Percentiles rank a stretch among this genome's conserved stretches.
Conservation (phyloP, 441 rosid species). For the Euphorbia schlechtendalii region DNA sequence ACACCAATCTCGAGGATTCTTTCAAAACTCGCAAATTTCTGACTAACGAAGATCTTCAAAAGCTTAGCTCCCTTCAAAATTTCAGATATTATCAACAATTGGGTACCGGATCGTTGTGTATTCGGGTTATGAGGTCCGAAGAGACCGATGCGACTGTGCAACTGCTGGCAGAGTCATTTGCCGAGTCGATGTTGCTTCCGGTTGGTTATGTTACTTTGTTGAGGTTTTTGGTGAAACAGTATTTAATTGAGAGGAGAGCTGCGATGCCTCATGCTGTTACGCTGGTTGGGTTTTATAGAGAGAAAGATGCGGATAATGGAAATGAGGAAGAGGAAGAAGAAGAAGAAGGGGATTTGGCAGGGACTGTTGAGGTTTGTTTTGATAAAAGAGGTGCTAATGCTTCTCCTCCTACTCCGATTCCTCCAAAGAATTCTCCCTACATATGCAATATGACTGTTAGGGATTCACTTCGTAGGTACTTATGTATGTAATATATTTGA, state of each 20-base stretch:
- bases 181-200: constrained; percentile 71
- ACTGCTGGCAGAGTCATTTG: constrained; percentile 73
- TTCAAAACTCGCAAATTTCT: constrained; percentile 48
- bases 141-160: constrained; percentile 66
- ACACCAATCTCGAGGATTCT: constrained; percentile 52
- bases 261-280: constrained; percentile 78
- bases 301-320: constrained; percentile 20
- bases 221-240: constrained; percentile 70
- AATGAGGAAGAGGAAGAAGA: constrained; percentile 26
- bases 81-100: constrained; percentile 51
- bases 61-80: constrained; percentile 55
- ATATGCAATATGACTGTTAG: constrained; percentile 83
- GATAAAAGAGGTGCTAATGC: constrained; percentile 62
- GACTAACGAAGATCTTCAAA: constrained; percentile 62
- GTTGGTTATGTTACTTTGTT: constrained; percentile 55
- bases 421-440: constrained; percentile 76
- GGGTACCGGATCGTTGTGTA: constrained; percentile 50
- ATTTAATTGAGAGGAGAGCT: constrained; percentile 65
- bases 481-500: not conserved
- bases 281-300: constrained; percentile 58
- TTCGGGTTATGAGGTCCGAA: constrained; percentile 62
- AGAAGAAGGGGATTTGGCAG: constrained; percentile 37
- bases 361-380: constrained; percentile 80
- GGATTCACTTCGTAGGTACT: constrained; percentile 61
- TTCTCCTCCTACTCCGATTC: constrained; percentile 68